These are phyloP conservation scores for Erodium texanum DNA, from an alignment of 441 rosid genomes.

Conservation along the genomic window DNA sequence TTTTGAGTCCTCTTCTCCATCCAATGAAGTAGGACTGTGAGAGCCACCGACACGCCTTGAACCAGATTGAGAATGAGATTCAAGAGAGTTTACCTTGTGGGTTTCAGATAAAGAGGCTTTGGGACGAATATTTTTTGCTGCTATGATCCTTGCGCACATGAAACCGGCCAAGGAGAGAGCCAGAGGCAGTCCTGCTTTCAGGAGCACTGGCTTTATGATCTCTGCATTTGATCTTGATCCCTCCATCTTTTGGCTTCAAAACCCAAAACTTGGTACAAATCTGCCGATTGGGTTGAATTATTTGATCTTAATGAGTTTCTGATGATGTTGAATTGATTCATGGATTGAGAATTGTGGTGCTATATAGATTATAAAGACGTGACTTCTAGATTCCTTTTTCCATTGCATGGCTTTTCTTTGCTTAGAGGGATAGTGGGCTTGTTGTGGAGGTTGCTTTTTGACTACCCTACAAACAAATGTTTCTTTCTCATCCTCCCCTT, in stretches of 20 bases:
- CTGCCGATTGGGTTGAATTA: background rate
- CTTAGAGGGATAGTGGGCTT: constrained; percentile 22
- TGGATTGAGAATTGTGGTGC: background rate
- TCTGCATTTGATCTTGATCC: constrained; percentile 31
- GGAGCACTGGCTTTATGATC: constrained; percentile 42
- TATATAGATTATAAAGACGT: constrained; percentile 15
- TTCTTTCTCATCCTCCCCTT: background rate
- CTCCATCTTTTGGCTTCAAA: constrained; percentile 17
- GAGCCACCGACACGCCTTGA: no score
- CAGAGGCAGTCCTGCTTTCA: constrained; percentile 56
- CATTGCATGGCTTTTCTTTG: constrained; percentile 22
- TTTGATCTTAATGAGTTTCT: background rate
- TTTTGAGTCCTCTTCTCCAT: constrained; percentile 13
- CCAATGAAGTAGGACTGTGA: constrained; percentile 13
- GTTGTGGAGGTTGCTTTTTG: constrained; percentile 30
- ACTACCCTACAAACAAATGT: constrained; percentile 17
- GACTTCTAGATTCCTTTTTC: constrained; percentile 28
- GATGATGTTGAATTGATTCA: background rate
- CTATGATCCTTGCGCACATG: constrained; percentile 34
- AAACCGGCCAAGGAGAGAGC: constrained; percentile 56
- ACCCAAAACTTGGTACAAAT: no score
- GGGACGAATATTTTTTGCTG: constrained; percentile 21
- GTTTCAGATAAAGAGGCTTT: constrained; percentile 15
- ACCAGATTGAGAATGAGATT: constrained; percentile 17
- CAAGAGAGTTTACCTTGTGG: constrained; percentile 15